phyloP scores from a whole-genome alignment of 257 asterid species.

The Echites panduratus region DNA sequence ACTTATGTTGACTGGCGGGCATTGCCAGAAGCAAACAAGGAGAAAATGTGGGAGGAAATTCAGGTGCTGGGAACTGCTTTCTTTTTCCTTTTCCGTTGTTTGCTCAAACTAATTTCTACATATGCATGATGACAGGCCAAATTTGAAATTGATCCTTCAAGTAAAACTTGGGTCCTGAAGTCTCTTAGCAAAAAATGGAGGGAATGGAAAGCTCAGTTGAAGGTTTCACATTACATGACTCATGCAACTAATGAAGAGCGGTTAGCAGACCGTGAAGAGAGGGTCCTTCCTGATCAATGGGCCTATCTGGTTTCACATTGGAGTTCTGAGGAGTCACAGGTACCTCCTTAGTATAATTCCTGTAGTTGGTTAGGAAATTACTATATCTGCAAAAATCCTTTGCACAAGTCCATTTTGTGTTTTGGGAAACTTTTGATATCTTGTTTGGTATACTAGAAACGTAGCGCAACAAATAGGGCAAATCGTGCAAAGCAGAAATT shows the following conservation, averaged over 20 bases:
- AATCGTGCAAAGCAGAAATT: conserved; percentile 26
- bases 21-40: conserved; percentile 29
- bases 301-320: conserved; percentile 31
- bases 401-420: not conserved
- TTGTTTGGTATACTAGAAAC: conserved; percentile 18
- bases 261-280: conserved; percentile 36
- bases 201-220: conserved; percentile 31
- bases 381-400: not conserved
- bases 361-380: not conserved
- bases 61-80: conserved; percentile 20
- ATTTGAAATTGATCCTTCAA: conserved; percentile 28
- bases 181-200: conserved; percentile 32
- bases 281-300: conserved; percentile 48
- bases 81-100: not conserved
- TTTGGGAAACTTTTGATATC: not conserved
- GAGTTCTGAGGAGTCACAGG: conserved; percentile 35
- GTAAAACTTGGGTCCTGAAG: conserved; percentile 28
- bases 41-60: conserved; percentile 33
- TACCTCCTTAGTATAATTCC: conserved; percentile 9
- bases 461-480: conserved; percentile 33
- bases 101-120: not conserved
- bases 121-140: conserved; percentile 19
- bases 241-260: conserved; percentile 35
- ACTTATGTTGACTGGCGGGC: conserved; percentile 34
- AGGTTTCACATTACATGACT: conserved; percentile 25